A percentile compares a stretch with the other conserved stretches of the same genome.
Conservation (phyloP, 495 filamentous ascomycete species). For the Friedmanniomyces simplex region DNA sequence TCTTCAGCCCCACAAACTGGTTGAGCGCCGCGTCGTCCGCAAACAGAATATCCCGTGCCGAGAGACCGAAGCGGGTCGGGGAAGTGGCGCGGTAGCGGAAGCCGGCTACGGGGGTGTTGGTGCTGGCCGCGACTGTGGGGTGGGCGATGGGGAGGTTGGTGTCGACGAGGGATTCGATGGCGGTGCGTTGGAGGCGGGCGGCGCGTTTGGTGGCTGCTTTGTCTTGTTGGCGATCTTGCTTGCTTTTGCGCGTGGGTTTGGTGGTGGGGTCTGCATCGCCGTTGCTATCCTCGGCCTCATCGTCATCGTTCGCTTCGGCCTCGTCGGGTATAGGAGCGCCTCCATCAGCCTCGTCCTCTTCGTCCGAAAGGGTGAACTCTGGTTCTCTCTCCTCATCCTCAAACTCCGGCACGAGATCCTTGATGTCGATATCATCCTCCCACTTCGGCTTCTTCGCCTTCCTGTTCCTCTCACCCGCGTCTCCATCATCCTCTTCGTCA, state of each 20-base stretch:
- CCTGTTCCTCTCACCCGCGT: conserved; percentile 36
- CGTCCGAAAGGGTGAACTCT: conserved; percentile 43
- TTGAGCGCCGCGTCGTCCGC: conserved; percentile 82
- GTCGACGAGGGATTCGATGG: conserved; percentile 81
- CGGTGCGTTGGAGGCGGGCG: conserved; percentile 64
- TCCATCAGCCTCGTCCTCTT: conserved; percentile 26
- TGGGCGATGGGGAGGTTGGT: conserved; percentile 56
- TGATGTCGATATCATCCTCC: conserved; percentile 96
- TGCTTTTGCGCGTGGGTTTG: conserved; percentile 25
- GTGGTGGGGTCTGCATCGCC: conserved; percentile 8
- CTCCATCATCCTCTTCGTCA: conserved; percentile 37
- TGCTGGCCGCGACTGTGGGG: conserved; percentile 18
- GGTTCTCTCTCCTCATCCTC: conserved; percentile 45
- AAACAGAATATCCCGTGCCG: conserved; percentile 80
- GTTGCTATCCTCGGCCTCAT: conserved; percentile 9
- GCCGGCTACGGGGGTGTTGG: conserved; percentile 42
- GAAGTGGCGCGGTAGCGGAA: conserved; percentile 95
- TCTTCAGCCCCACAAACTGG: conserved; percentile 85
- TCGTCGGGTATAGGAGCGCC: conserved; percentile 6
- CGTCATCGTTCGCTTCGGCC: background rate
- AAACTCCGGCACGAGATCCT: conserved; percentile 81
- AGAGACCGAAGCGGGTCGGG: conserved; percentile 78
- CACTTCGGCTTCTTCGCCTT: conserved; percentile 83
- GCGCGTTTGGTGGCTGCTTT: conserved; percentile 54
- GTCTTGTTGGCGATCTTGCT: conserved; percentile 52